A percentile compares a stretch with the other conserved stretches of the same genome.
Evolutionary conservation across 352 stramenopile genomes (phyloP).

Genomic region (Aphanomyces stellatus): DNA sequence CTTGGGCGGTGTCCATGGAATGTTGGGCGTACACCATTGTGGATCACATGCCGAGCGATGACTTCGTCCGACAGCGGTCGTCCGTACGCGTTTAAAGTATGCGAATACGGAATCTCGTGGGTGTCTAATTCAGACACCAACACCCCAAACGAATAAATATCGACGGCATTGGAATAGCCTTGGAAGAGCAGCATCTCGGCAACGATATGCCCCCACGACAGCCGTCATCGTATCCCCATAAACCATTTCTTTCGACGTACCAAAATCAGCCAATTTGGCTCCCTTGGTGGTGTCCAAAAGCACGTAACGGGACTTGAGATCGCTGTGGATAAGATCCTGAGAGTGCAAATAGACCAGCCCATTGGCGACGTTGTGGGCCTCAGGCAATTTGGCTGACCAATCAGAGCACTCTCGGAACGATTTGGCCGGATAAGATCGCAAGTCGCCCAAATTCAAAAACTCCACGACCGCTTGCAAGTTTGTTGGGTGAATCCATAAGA

Average conservation of each 20-base stretch:
- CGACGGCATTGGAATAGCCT: conserved; percentile 36
- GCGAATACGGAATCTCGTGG: conserved; percentile 40
- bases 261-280: conserved; percentile 62
- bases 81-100: no score
- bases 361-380: conserved; percentile 42
- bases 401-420: conserved; percentile 24
- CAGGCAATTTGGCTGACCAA: conserved; percentile 19
- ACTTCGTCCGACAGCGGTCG: no score
- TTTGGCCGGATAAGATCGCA: conserved; percentile 37
- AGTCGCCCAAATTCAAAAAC: conserved; percentile 51
- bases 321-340: conserved; percentile 43
- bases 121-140: conserved; percentile 50
- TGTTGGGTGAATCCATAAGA: neutral
- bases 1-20: no score
- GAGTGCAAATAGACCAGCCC: conserved; percentile 55
- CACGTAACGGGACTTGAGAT: conserved; percentile 55
- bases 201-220: conserved; percentile 35
- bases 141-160: conserved; percentile 54
- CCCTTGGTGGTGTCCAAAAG: conserved; percentile 33
- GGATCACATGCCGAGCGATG: no score
- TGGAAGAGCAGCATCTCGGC: conserved; percentile 43
- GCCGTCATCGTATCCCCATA: conserved; percentile 43
- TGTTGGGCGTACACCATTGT: no score
- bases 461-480: conserved; percentile 48
- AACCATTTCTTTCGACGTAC: conserved; percentile 29